phyloP scores from a whole-genome alignment of 106 monocot genomes.

The Dendrobium catenatum region DNA sequence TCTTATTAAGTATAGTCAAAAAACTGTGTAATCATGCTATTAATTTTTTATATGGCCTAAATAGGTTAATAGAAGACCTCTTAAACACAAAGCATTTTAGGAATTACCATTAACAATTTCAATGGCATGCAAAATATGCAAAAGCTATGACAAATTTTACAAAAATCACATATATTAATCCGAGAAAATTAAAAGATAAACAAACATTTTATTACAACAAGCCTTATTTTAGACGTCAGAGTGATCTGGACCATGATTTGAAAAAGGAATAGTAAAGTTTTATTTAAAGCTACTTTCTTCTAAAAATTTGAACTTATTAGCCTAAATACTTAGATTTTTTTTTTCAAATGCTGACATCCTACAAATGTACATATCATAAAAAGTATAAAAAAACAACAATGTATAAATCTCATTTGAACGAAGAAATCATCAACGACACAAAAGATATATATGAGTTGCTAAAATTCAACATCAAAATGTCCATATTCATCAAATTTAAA shows the following conservation, averaged over 20 bases:
- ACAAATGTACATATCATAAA: not conserved
- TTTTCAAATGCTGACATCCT: not conserved
- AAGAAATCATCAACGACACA: not conserved
- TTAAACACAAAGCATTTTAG: not conserved
- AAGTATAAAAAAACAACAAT: not conserved
- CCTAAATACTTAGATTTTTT: not conserved
- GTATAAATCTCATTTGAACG: not conserved
- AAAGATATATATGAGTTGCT: not conserved
- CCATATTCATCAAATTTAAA: not conserved
- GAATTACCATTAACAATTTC: not conserved
- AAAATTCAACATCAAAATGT: not conserved
- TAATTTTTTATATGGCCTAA: not conserved
- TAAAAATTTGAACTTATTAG: too few species aligned
- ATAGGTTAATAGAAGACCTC: not conserved
- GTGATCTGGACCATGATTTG: not conserved
- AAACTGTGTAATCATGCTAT: not conserved
- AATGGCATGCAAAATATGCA: not conserved
- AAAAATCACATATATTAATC: not conserved
- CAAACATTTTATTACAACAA: not conserved
- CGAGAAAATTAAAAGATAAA: not conserved
- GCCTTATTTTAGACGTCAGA: not conserved
- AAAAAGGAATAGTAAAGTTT: not conserved
- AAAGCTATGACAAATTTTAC: not conserved
- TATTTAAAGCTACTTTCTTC: not conserved
- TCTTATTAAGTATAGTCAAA: not conserved